Evolutionary conservation across 1,284 basidiomycete genomes (phyloP), one percentile per base, ranked within the genome.

Genomic region (Cryptococcus deneoformans): DNA sequence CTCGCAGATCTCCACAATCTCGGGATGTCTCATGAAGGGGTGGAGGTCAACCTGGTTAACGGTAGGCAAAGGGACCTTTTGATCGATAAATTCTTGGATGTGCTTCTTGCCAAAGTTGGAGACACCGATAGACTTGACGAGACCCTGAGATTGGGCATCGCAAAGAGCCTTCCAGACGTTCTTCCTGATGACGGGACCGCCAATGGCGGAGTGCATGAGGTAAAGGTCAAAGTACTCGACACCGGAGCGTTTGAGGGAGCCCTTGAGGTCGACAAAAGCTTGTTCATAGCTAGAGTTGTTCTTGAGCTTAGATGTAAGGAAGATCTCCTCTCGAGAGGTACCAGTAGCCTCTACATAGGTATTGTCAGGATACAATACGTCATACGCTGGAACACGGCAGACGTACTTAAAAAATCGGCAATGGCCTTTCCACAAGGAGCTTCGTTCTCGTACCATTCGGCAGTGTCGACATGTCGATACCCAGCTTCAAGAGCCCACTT

Each of bases 291-390:
- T 81, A 40, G 78, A 72, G 69, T 88, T 88, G 46, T 76, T 67
- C 76, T 82, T 85, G 53, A 88, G 80, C 72, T 89, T 88, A 37
- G 86, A 86, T 35, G 85, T 87, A 73, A 84, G 85, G 78, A 85
- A 88, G 60, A 89, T 80, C 20, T 82, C 81, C 6, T 79, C 77
- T 38, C 86, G 84, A 46, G 82, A 80, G 9, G 81, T 79, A 49
- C 56, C 53, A 14, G 65, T 66, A 4, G 53, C 51, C 44, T 63
- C 59, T 65, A 52, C 20, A 20, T 20, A 14, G 45, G 8, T 10
- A 49, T 12, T 16, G 42, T 11, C 34, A 44, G 34, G 7, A 4
- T 5, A 20, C 20, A 20, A 10, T 53, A 36, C 29, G 35, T 29
- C 7, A 39, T 20, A 47, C 8, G 24, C 2, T 9, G 6, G 46